Conservation (phyloP, 2,329 filamentous ascomycete species). For the Alternaria sp. region DNA sequence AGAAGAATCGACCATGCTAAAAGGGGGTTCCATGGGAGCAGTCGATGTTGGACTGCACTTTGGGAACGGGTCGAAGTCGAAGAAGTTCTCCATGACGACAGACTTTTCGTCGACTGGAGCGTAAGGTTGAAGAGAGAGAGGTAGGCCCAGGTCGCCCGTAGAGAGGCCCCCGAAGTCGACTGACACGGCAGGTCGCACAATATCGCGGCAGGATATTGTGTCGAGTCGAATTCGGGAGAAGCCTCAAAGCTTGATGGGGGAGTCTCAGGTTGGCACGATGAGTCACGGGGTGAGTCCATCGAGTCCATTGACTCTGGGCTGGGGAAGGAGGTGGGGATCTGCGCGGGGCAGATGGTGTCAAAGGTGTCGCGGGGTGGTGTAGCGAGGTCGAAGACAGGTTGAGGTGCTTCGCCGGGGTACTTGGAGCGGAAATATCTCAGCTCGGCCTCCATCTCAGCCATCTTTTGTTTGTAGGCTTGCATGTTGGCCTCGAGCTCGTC, state of each 20-base stretch:
- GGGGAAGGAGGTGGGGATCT: conserved; percentile 42
- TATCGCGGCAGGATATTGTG: conserved; percentile 99
- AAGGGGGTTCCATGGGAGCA: conserved; percentile 30
- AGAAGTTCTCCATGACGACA: conserved; percentile 42
- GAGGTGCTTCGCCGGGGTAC: conserved; percentile 38
- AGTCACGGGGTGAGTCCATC: conserved; percentile 48
- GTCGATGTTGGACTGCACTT: conserved; percentile 29
- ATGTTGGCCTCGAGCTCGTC: conserved; percentile 68
- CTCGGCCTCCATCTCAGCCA: conserved; percentile 59
- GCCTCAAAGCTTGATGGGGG: conserved; percentile 49
- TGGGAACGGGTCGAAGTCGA: conserved; percentile 51
- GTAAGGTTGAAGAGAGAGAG: conserved; percentile 46
- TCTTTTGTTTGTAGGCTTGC: conserved; percentile 58
- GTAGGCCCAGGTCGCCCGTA: conserved; percentile 43
- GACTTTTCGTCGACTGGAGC: conserved; percentile 49
- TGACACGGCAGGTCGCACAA: conserved; percentile 99
- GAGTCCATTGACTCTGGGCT: conserved; percentile 48
- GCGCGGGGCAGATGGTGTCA: conserved; percentile 45
- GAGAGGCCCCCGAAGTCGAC: conserved; percentile 63
- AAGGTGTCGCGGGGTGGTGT: conserved; percentile 30
- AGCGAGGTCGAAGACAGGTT: conserved; percentile 28
- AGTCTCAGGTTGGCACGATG: conserved; percentile 48
- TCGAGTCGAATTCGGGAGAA: conserved; percentile 77
- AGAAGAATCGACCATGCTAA: conserved; percentile 40
- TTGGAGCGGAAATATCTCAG: conserved; percentile 48